Evolutionary conservation across 2,329 filamentous ascomycete species (phyloP).

Genomic region (Beauveria varroae): DNA sequence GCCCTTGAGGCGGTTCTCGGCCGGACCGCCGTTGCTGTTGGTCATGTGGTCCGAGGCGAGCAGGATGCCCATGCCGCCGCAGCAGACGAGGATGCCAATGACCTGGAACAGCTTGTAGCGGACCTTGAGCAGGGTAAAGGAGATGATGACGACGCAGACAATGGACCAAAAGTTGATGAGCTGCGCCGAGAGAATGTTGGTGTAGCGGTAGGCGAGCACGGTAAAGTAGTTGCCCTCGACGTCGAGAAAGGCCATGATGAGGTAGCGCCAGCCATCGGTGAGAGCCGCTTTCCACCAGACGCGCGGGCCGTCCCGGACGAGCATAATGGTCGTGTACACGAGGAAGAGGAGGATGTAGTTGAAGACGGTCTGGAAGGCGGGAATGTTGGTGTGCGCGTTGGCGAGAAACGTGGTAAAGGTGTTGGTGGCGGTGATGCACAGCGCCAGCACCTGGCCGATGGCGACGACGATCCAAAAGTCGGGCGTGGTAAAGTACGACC

Average conservation of each 20-base stretch:
- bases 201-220: constrained; percentile 87
- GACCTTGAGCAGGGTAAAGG: constrained; percentile 74
- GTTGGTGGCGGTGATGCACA: constrained; percentile 89
- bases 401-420: constrained; percentile 77
- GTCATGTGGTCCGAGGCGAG: constrained; percentile 83
- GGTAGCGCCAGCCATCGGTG: constrained; percentile 84
- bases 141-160: constrained; percentile 79
- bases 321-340: constrained; percentile 72
- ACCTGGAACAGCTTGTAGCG: constrained; percentile 87
- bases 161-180: constrained; percentile 99
- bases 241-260: constrained; percentile 87
- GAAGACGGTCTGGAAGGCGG: constrained; percentile 92
- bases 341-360: constrained; percentile 81
- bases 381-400: constrained; percentile 63
- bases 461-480: constrained; percentile 83
- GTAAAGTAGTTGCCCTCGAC: constrained; percentile 98
- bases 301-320: constrained; percentile 71
- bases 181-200: constrained; percentile 86
- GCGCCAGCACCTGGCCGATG: constrained; percentile 75
- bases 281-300: constrained; percentile 57
- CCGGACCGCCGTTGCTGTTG: constrained; percentile 59
- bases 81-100: constrained; percentile 78
- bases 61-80: constrained; percentile 82
- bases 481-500: constrained; percentile 69
- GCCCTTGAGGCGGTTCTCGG: constrained; percentile 72